These are phyloP conservation scores for Solanum etuberosum DNA, from an alignment of 257 asterid species.

Conservation along the genomic window DNA sequence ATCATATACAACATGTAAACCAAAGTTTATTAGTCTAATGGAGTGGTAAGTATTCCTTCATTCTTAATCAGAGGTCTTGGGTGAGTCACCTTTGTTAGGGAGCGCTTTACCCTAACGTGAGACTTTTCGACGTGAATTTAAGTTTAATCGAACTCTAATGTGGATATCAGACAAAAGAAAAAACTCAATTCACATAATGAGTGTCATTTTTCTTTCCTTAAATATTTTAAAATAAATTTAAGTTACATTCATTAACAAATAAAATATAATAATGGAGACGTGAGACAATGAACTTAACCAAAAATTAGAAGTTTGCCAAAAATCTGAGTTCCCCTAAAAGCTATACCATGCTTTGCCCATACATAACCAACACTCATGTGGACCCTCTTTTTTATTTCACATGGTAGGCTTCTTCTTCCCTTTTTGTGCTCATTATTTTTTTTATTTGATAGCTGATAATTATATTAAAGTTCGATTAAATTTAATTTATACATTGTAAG, in stretches of 20 bases:
- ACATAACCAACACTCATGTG: constrained; percentile 23
- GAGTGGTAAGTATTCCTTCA: too few species aligned
- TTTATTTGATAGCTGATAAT: neutral
- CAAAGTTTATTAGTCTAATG: neutral
- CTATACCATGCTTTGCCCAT: constrained; percentile 9
- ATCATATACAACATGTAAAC: neutral
- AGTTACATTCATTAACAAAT: neutral
- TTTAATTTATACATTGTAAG: too few species aligned
- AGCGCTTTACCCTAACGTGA: too few species aligned
- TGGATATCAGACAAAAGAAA: too few species aligned
- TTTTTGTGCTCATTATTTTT: neutral
- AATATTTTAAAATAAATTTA: neutral
- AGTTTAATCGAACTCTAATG: too few species aligned
- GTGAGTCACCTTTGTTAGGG: too few species aligned
- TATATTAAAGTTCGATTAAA: too few species aligned
- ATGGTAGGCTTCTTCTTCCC: constrained; percentile 1
- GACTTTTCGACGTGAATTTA: too few species aligned
- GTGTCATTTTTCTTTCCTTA: neutral
- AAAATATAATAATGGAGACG: neutral
- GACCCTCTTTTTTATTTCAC: constrained; percentile 21
- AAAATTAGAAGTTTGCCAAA: neutral
- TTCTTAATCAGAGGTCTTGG: too few species aligned
- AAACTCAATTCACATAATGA: neutral
- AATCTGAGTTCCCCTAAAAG: neutral
- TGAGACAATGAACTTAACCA: neutral